Base-by-base conservation (phyloP, 2,329 filamentous ascomycete species). In the Colletotrichum sp. region DNA sequence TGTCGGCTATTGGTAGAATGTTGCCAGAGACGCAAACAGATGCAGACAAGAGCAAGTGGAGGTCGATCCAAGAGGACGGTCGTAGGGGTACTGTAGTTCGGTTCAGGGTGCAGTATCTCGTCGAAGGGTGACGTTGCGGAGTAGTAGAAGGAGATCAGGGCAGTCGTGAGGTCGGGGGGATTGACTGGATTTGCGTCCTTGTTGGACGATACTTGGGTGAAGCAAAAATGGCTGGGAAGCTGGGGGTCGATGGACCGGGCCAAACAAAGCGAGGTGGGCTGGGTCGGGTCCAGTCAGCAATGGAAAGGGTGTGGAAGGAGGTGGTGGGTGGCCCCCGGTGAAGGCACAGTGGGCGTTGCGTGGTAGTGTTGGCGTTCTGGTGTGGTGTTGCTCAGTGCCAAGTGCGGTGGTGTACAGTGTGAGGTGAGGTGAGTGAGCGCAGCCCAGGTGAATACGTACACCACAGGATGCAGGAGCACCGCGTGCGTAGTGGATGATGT, bases 211-310 rank as follows among this genome's bases (percentile, higher is more conserved):
- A 52, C 44, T 52, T 52, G 44, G 44, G 44, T 64, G 71, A 69
- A 74, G 74, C 71, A 76, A 69, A 74, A 76, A 76, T 74, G 74
- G 74, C 74, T 76, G 74, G 74, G 74, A 76, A 76, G 74, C 74
- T 73, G 70, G 74, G 69, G 74, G 71, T 57, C 44, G 74, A 76
- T 76, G 74, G 70, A 69, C 73, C 64, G 71, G 59, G 74, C 64
- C 64, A 73, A 76, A 74, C 74, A 76, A 74, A 74, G 74, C 74
- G 65, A 76, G 64, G 59, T 65, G 74, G 70, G 69, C 69, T 75
- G 72, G 72, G 72, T 69, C 72, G 72, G 72, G 72, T 72, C 72
- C 72, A 75, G 69, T 52, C 52, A 75, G 39, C 62, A 63, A 52
- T 52, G 44, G 44, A 52, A 52, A 52, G n/a, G 44, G 44, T 52